Conservation (phyloP, 139 green algal species). For the Closterium sp. region DNA sequence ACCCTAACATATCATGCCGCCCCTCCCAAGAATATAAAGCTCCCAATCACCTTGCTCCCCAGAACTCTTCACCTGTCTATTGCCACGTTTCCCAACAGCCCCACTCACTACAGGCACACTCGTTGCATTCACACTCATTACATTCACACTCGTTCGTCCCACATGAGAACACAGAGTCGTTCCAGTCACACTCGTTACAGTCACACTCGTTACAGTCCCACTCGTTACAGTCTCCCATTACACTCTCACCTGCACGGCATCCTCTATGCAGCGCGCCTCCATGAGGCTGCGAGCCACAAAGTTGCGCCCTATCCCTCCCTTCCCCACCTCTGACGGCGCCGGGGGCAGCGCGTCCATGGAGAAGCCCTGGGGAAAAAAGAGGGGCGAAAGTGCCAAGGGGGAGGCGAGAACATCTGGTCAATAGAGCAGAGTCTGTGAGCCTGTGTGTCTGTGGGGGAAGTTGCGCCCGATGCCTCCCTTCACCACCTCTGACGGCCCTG, state of each 20-base stretch:
- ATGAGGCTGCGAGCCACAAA: constrained; percentile 45
- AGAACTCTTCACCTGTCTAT: too few relatives aligned
- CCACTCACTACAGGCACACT: too few relatives aligned
- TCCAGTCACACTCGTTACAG: not conserved
- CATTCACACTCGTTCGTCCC: not conserved
- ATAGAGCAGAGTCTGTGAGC: too few relatives aligned
- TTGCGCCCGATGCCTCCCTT: constrained; percentile 23
- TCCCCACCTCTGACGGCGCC: not conserved
- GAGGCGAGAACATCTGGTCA: too few relatives aligned
- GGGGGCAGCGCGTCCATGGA: not conserved
- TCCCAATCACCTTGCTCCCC: too few relatives aligned
- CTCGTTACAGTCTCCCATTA: not conserved
- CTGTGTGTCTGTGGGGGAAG: too few relatives aligned
- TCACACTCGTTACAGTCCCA: not conserved
- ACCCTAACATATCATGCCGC: not conserved
- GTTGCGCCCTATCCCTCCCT: constrained; percentile 32
- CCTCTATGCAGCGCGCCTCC: constrained; percentile 20
- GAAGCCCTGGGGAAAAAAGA: not conserved
- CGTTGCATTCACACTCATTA: too few relatives aligned
- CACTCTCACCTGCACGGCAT: constrained; percentile 41
- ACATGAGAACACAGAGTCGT: too few relatives aligned
- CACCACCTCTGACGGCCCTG: not conserved
- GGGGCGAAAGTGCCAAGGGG: too few relatives aligned
- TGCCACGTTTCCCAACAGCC: too few relatives aligned
- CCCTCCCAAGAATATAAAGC: too few relatives aligned